A percentile compares a stretch with the other conserved stretches of the same genome.
phyloP scores from a whole-genome alignment of 257 asterid genomes.

The Nicotiana tabacum region DNA sequence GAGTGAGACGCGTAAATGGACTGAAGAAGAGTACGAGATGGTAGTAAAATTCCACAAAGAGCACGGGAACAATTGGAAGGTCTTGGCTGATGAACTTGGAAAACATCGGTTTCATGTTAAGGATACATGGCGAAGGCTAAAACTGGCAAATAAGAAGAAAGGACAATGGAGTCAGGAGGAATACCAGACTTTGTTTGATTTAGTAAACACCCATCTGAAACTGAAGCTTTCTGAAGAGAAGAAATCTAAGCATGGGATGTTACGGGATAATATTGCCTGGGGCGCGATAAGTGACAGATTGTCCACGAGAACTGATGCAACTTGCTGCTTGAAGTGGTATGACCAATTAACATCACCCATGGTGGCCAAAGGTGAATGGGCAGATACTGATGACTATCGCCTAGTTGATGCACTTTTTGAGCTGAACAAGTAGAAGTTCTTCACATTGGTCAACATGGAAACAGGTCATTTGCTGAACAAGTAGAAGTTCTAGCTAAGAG shows the following conservation, averaged over 20 bases:
- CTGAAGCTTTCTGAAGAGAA: constrained; percentile 9
- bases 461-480: constrained; percentile 4
- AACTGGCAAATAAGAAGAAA: not conserved
- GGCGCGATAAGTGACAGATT: not conserved
- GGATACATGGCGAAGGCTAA: constrained; percentile 11
- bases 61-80: not conserved
- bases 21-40: constrained; percentile 12
- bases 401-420: constrained; percentile 6
- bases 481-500: constrained; percentile 10
- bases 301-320: constrained; percentile 2
- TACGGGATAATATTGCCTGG: constrained; percentile 9
- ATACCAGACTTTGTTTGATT: constrained; percentile 7
- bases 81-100: constrained; percentile 9
- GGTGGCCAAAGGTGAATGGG: constrained; percentile 7
- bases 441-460: constrained; percentile 8
- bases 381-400: constrained; percentile 1
- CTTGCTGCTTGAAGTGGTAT: constrained; percentile 5
- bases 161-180: constrained; percentile 10
- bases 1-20: constrained; percentile 4
- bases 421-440: constrained; percentile 7
- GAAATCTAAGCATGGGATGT: constrained; percentile 3
- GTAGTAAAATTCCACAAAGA: not conserved
- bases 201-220: constrained; percentile 9
- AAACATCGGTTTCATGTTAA: constrained; percentile 9
- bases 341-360: constrained; percentile 3